Evolutionary conservation across 345 rosid species (phyloP), one percentile per base, ranked within the genome.

Genomic region (Noccaea bulbosa): DNA sequence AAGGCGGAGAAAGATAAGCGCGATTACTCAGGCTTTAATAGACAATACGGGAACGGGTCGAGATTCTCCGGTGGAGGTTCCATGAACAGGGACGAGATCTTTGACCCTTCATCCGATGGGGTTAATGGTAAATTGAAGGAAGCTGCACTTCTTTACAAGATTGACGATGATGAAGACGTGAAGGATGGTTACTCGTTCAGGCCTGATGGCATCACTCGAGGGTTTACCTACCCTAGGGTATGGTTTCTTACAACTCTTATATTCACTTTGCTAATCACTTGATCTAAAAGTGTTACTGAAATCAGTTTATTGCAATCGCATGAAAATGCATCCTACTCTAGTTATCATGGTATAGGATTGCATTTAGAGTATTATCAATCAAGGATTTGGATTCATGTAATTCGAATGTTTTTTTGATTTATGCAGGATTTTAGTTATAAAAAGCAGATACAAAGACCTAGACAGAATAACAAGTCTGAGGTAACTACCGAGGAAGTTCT

Each of bases 401-500:
- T 20, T 20, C 1, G 11, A 44, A 12, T 30, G 14, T 50, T 20
- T 5, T 44, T 35, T 65, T 64, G 68, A 39, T 27, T 51, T 8
- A 6, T 79, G 74, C 77, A 88, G 97, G 88, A 85, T 78, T 76
- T 85, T 24, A 86, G 78, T 77, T 84, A 82, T 67, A 85, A 4
- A 61, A 87, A 39, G 73, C 88, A 77, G 27, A 69, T 69, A 33
- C 72, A 58, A 12, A 82, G 46, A 34, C 74, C 76, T 66, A 7
- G 46, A 17, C 71, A 17, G 77, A 73, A 61, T 16, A n/a, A 0
- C 12, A 79, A 83, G 57, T 77, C 83, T 78, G 78, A 83, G 54
- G 71, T 83, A 66, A 83, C 93, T 32, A 92, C 96, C 0, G 75
- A 71, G 40, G 92, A 87, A 81, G 96, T 79, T 73, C 76, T 87